phyloP scores from a whole-genome alignment of 1,284 basidiomycete species.

The Trichosporon sp. region DNA sequence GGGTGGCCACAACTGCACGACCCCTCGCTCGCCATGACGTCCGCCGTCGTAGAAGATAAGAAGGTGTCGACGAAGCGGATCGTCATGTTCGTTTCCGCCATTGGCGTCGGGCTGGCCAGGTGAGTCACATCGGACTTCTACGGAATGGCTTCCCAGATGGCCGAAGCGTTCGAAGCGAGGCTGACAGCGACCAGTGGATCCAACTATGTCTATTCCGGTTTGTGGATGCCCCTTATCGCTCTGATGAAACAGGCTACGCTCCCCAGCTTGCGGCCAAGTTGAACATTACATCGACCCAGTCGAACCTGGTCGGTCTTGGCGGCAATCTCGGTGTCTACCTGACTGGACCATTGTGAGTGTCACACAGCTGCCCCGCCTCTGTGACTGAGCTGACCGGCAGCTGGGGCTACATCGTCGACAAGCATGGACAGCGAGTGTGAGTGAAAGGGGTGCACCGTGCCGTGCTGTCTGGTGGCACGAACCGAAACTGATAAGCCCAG shows the following conservation, averaged over 20 bases:
- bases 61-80: conserved; percentile 1
- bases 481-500: conserved; percentile 13
- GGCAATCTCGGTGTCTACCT: conserved; percentile 47
- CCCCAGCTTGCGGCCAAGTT: conserved; percentile 68
- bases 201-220: conserved; percentile 56
- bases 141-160: neutral
- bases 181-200: conserved; percentile 51
- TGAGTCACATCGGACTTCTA: neutral
- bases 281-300: conserved; percentile 64
- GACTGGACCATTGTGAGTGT: conserved; percentile 26
- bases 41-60: neutral
- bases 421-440: conserved; percentile 56
- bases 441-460: no score
- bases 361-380: neutral
- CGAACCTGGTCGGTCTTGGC: conserved; percentile 61
- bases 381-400: conserved; percentile 42
- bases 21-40: neutral
- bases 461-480: neutral
- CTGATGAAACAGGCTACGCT: conserved; percentile 58
- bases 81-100: conserved; percentile 15
- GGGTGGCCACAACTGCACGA: neutral
- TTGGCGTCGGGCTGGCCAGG: conserved; percentile 19
- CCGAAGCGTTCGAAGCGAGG: neutral
- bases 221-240: neutral
- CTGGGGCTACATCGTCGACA: conserved; percentile 65